These are phyloP conservation scores for Citrus medica DNA, from an alignment of 345 rosid species.

Conservation along the genomic window DNA sequence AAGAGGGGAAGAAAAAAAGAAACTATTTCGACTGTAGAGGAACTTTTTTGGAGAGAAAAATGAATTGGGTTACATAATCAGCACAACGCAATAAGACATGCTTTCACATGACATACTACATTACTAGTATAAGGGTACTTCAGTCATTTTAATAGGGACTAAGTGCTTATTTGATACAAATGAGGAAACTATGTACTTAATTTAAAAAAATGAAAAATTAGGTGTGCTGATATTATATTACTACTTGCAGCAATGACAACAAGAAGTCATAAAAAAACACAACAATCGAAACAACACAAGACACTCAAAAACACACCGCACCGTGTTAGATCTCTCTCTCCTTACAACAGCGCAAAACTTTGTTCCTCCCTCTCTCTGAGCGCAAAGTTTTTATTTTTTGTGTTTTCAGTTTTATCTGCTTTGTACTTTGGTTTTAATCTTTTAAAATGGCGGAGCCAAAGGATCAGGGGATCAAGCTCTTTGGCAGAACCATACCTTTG, in stretches of 20 bases:
- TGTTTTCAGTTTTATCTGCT: not conserved
- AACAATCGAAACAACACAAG: conserved; percentile 11
- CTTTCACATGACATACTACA: too few species aligned
- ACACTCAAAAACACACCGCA: not conserved
- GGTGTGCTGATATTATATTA: not conserved
- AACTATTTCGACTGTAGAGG: too few species aligned
- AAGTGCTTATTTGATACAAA: too few species aligned
- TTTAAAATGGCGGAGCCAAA: conserved; percentile 63
- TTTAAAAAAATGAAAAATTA: too few species aligned
- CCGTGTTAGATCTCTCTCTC: conserved; percentile 30
- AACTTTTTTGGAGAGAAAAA: too few species aligned
- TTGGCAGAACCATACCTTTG: conserved; percentile 82
- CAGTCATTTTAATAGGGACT: too few species aligned
- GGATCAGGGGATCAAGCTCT: conserved; percentile 89
- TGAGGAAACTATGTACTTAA: not conserved
- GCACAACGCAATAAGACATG: too few species aligned
- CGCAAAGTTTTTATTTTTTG: conserved; percentile 18
- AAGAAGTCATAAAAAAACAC: not conserved
- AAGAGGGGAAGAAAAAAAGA: too few species aligned
- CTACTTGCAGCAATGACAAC: not conserved
- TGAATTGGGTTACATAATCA: too few species aligned
- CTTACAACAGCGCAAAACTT: not conserved
- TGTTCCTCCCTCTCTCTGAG: conserved; percentile 14
- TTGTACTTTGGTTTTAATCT: conserved; percentile 2
- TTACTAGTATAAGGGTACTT: too few species aligned